Base-by-base conservation (phyloP, 2,329 filamentous ascomycete species). In the Thelonectria blattea region DNA sequence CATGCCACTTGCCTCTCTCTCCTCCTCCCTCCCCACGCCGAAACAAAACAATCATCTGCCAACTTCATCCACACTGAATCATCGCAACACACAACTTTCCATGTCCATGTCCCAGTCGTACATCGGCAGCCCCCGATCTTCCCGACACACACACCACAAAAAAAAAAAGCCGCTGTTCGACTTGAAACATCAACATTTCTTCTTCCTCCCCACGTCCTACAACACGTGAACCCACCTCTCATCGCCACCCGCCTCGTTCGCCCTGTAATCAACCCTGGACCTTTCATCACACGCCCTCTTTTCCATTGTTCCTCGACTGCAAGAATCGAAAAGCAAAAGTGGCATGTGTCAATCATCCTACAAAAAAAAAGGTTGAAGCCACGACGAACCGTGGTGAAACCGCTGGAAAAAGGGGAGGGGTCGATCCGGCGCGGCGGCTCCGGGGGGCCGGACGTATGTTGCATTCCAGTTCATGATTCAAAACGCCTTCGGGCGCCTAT, bases 31-130 rank as follows among this genome's bases (percentile, higher is more conserved):
- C 24, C 51, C 48, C 48, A 63, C 61, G 63, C 61, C n/a, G n/a
- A 58, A 56, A 49, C 59, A 56, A 47, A 59, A n/a, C n/a, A n/a
- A 68, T 69, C 65, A 63, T 63, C 61, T 69, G 66, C 60, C 5
- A 7, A 30, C 5, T 30, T 30, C 5, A 30, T 30, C 27, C 8
- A 24, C 22, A 24, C 56, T 56, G 49, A 49, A 49, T 50, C 46
- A 17, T 56, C 43, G 24, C 54, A 59, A 51, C 57, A 54, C 57
- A 24, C 22, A 24, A 24, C n/a, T 24, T 55, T 50, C 51, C 54
- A 45, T 30, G n/a, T n/a, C n/a, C 27, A 7, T 8, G 2, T 7
- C 27, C 27, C 27, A 4, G 8, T 30, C 57, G 34, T 15, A 15
- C 34, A 37, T 37, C 34, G 34, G 34, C 34, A 37, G 11, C 34